A percentile compares a stretch with the other conserved stretches of the same genome.
Conservation (phyloP, 2,329 filamentous ascomycete species). For the Trichoderma sp. region DNA sequence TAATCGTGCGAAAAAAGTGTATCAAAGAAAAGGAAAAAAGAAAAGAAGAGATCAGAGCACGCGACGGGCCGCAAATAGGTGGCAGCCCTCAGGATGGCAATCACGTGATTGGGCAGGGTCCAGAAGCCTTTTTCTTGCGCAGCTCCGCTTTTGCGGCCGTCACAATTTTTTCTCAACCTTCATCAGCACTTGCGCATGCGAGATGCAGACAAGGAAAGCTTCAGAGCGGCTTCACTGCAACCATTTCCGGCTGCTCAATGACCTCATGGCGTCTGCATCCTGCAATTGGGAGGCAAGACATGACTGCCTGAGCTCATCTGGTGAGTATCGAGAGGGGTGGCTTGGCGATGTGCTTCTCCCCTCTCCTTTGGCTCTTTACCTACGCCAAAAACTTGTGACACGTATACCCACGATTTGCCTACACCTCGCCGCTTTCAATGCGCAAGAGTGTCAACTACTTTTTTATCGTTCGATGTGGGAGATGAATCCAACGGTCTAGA, state of each 20-base stretch:
- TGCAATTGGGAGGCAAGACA: not conserved
- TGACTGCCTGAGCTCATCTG: not conserved
- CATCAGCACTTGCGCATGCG: conserved; percentile 12
- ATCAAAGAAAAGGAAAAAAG: conserved; percentile 35
- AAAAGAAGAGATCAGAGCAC: conserved; percentile 23
- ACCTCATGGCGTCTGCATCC: conserved; percentile 13
- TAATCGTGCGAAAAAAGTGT: conserved; percentile 53
- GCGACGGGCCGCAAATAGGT: not conserved
- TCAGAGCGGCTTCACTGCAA: not conserved
- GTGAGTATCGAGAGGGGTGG: not conserved
- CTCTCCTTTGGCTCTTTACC: not conserved
- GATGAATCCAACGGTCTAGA: conserved; percentile 64
- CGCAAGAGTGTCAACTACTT: conserved; percentile 60
- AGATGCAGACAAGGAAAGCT: not conserved
- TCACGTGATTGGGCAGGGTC: conserved; percentile 32
- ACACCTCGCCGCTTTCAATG: conserved; percentile 60
- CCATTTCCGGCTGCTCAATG: not conserved
- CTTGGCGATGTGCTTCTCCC: not conserved
- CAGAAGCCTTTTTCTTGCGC: not conserved
- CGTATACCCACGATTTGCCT: conserved; percentile 58
- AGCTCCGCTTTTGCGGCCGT: conserved; percentile 10
- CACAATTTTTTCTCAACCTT: conserved; percentile 13
- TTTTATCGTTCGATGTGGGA: conserved; percentile 63
- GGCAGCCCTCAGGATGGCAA: conserved; percentile 10
- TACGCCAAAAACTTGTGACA: not conserved